Conservation (phyloP, 257 asterid species). For the Nicotiana knightiana region DNA sequence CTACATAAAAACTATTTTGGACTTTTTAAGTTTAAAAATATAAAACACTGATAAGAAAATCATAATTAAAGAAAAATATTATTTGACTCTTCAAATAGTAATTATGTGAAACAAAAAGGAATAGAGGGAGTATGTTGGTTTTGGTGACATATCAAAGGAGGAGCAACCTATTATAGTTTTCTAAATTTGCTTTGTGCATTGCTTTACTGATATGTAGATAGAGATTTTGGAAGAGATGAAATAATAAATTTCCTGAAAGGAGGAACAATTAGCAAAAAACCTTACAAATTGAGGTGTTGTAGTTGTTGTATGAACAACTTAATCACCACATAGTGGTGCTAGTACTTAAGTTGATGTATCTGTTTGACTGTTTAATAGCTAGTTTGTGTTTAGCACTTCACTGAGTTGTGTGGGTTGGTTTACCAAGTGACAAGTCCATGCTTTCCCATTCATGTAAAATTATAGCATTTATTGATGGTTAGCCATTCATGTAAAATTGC, state of each 20-base stretch:
- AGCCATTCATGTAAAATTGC: background rate
- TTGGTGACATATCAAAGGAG: background rate
- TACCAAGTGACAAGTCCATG: background rate
- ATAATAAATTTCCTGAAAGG: background rate
- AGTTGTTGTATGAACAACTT: background rate
- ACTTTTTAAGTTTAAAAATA: background rate
- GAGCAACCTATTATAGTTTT: too few relatives aligned
- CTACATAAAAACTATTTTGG: background rate
- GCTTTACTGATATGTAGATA: background rate
- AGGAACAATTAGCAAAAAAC: background rate
- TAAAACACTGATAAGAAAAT: background rate
- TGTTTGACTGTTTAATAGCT: background rate
- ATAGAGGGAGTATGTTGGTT: background rate
- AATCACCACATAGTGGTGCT: background rate
- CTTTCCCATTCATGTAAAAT: background rate
- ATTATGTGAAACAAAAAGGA: background rate
- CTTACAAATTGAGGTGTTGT: background rate
- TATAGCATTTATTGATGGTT: too few relatives aligned
- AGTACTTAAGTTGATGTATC: background rate
- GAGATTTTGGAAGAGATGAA: background rate
- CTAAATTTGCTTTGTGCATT: background rate
- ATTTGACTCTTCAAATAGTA: background rate
- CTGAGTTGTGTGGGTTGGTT: background rate
- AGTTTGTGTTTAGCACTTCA: background rate
- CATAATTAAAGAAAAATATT: background rate